Percentiles rank a stretch among this genome's conserved stretches.
Evolutionary conservation across 75 land plant genomes (phyloP).

Genomic region (Chamaecyparis obtusa): DNA sequence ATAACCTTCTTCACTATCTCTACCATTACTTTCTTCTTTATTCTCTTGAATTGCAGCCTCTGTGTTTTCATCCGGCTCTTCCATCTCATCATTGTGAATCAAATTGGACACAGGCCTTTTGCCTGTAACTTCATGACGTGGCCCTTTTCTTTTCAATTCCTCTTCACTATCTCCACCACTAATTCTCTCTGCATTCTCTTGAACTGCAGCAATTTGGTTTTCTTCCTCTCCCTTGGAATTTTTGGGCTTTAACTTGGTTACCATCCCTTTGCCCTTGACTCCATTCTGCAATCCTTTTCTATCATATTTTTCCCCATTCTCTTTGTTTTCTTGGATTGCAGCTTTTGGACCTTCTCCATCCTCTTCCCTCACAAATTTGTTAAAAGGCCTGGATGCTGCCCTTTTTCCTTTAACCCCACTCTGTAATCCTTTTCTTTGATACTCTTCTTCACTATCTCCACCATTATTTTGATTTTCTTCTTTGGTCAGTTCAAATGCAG

Average conservation of each 20-base stretch:
- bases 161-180: conserved; percentile 2
- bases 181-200: background rate
- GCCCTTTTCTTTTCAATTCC: background rate
- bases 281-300: background rate
- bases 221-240: background rate
- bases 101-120: background rate
- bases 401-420: background rate
- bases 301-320: background rate
- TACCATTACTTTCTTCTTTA: background rate
- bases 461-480: background rate
- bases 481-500: background rate
- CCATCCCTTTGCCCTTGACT: background rate
- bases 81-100: background rate
- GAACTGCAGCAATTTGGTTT: background rate
- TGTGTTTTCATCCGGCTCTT: background rate
- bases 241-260: background rate
- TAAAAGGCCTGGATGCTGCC: background rate
- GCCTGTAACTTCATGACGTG: background rate
- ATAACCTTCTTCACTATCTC: background rate
- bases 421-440: background rate
- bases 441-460: background rate
- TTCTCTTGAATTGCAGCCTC: background rate
- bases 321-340: background rate
- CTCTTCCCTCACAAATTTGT: background rate
- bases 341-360: background rate